Conservation (phyloP, 2,329 filamentous ascomycete genomes). For the Aspergillus sp. region DNA sequence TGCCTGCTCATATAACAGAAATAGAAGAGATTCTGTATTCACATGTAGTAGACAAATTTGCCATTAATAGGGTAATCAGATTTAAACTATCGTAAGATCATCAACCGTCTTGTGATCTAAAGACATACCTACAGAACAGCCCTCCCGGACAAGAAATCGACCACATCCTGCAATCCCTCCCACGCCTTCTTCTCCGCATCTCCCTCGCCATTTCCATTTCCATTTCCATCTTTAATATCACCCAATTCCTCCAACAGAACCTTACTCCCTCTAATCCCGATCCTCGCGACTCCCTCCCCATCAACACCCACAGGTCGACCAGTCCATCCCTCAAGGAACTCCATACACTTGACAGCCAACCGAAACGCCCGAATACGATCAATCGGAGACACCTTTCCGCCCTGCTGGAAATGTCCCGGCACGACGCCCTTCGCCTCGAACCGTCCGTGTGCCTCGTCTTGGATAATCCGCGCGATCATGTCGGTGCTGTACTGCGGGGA, state of each 20-base stretch:
- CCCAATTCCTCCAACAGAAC: background rate
- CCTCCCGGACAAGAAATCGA: background rate
- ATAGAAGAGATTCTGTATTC: too few species aligned
- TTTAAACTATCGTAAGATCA: too few species aligned
- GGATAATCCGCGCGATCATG: conserved; percentile 91
- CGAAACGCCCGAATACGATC: conserved; percentile 90
- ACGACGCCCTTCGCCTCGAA: conserved; percentile 91
- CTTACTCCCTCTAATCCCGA: background rate
- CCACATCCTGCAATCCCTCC: background rate
- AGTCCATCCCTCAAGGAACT: conserved; percentile 79
- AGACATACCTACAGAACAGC: background rate
- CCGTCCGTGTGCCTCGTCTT: conserved; percentile 81
- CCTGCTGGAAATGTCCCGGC: conserved; percentile 90
- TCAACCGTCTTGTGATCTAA: background rate
- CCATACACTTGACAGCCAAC: conserved; percentile 88
- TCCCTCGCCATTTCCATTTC: background rate
- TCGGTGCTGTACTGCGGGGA: conserved; percentile 87
- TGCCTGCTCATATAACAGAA: too few species aligned
- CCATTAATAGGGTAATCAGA: too few species aligned
- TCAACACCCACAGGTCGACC: conserved; percentile 48
- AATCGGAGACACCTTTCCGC: conserved; percentile 88
- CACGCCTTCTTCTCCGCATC: background rate
- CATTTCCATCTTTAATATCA: background rate
- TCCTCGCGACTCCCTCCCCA: background rate
- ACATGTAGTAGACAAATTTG: too few species aligned